Evolutionary conservation across 2,329 filamentous ascomycete genomes (phyloP).

Genomic region (Rhytidhysteron rufulum): DNA sequence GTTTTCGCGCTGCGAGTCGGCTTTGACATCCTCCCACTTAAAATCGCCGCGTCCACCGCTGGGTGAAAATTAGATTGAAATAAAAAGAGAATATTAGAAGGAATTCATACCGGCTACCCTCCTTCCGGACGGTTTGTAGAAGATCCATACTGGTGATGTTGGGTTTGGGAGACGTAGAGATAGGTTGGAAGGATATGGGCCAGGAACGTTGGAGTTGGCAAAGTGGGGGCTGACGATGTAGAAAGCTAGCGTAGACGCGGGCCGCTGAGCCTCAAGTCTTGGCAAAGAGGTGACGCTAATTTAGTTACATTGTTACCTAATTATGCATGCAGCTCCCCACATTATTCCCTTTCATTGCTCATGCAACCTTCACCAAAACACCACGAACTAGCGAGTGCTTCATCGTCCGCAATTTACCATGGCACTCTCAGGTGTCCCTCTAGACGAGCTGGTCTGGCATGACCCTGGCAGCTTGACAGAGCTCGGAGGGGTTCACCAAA

Average conservation of each 20-base stretch:
- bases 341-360: too few relatives aligned
- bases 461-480: constrained; percentile 47
- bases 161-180: too few relatives aligned
- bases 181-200: too few relatives aligned
- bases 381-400: too few relatives aligned
- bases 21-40: constrained; percentile 92
- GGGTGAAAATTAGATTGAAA: background rate
- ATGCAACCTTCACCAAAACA: background rate
- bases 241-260: background rate
- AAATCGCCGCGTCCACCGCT: constrained; percentile 88
- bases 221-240: too few relatives aligned
- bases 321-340: too few relatives aligned
- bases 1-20: constrained; percentile 82
- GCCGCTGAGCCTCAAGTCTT: constrained; percentile 4
- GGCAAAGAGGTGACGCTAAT: too few relatives aligned
- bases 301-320: too few relatives aligned
- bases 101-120: constrained; percentile 60
- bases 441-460: constrained; percentile 67
- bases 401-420: constrained; percentile 40
- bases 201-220: too few relatives aligned
- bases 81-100: background rate
- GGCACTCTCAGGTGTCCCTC: constrained; percentile 46
- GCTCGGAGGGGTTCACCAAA: constrained; percentile 60
- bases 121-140: constrained; percentile 87
- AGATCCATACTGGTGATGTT: constrained; percentile 68